Evolutionary conservation across 1,139 yeast species (phyloP), one percentile per base, ranked within the genome.

Genomic region (Debaryomyces subglobosus): DNA sequence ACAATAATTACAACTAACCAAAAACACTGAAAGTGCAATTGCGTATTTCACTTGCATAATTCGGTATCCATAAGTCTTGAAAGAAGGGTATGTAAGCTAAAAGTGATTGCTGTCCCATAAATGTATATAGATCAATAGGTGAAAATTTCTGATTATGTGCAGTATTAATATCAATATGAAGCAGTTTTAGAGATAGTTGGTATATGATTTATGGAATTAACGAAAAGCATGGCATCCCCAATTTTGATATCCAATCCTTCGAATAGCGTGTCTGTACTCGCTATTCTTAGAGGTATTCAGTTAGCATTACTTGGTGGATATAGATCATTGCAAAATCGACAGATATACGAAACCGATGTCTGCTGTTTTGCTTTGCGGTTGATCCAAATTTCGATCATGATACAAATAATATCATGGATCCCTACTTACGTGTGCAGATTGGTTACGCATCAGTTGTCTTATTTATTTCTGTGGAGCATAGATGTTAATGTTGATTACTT

Each of bases 241-340:
- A 61, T 63, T 15, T 60, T 62, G 40, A 49, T 63, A 32, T 62
- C 67, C 5, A 57, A 57, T 15, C 59, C 64, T 9, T 57, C 63
- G 1, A 56, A 56, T 16, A 50, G 60, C 18, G 79, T 81, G 55
- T 72, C 84, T 1, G 40, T 71, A 1, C 53, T 72, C 50, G 74
- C 84, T 0, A 69, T 82, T 16, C 52, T 78, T 12, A 67, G 85
- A n/a, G 86, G 87, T 0, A 54, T 78, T 25, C 85, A 82, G 60
- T 64, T 82, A 45, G 79, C 82, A 0, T 46, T 78, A 5, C 62
- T 79, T 6, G 84, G 85, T 3, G 70, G 72, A 2, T 78, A 73
- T 52, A 59, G 84, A 33, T 76, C 81, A 1, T 60, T 79, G 24
- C 75, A 72, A 54, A 79, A 80, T 56, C 80, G 80, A 2, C 64